A percentile compares a stretch with the other conserved stretches of the same genome.
phyloP scores from a whole-genome alignment of 306 rosid genomes.

The Acacia acuminata region DNA sequence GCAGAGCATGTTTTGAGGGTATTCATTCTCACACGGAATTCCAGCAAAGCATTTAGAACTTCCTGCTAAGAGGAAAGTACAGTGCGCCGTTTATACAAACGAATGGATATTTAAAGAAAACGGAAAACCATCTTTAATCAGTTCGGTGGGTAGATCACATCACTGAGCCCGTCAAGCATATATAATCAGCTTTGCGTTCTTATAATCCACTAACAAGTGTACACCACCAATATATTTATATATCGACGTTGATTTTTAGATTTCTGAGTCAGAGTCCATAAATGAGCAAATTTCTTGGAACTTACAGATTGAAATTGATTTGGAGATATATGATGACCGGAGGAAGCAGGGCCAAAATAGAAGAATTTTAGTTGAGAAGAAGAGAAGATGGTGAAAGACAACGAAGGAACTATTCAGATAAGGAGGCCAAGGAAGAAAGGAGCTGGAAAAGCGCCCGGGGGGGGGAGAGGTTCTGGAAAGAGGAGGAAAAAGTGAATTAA shows the following conservation, averaged over 20 bases:
- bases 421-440: not conserved
- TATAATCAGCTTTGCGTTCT: not conserved
- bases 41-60: slow-evolving; percentile 26
- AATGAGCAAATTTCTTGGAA: not conserved
- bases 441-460: not conserved
- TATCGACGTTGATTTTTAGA: not conserved
- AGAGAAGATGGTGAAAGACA: not conserved
- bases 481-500: slow-evolving; percentile 33
- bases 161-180: not conserved
- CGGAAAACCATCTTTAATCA: not conserved
- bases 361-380: not conserved
- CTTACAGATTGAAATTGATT: not conserved
- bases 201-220: not conserved
- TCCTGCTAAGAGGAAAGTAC: slow-evolving; percentile 7
- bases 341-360: not conserved
- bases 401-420: not conserved
- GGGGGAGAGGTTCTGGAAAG: slow-evolving; percentile 31
- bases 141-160: not conserved
- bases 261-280: not conserved
- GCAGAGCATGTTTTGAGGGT: slow-evolving; percentile 10
- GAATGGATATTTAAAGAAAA: not conserved
- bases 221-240: not conserved
- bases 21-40: slow-evolving; percentile 38
- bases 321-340: not conserved
- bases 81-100: not conserved